Percentiles rank a stretch among this genome's conserved stretches.
phyloP scores from a whole-genome alignment of 257 asterid species.

The Solanum pinnatisectum region DNA sequence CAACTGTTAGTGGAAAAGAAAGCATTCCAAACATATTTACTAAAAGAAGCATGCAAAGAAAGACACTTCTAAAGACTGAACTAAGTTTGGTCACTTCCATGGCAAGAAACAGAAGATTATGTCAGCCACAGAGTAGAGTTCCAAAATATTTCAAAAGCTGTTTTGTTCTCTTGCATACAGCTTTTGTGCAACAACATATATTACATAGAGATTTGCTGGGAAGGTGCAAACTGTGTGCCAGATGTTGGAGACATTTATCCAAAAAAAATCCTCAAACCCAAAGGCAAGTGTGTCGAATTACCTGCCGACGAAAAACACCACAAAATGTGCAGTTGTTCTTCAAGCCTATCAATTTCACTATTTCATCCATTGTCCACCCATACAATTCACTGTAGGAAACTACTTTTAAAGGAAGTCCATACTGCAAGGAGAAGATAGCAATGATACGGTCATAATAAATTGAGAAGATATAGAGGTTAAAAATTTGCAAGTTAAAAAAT shows the following conservation, averaged over 20 bases:
- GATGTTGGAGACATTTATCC: background rate
- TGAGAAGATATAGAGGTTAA: background rate
- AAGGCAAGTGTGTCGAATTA: slow-evolving; percentile 8
- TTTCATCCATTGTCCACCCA: slow-evolving; percentile 99
- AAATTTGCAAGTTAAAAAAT: background rate
- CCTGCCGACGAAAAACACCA: slow-evolving; percentile 99
- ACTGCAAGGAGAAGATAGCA: slow-evolving; percentile 32
- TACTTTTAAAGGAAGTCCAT: slow-evolving; percentile 91
- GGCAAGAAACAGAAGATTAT: background rate
- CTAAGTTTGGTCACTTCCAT: background rate
- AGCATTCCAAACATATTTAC: background rate
- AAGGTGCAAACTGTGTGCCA: background rate
- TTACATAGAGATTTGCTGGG: background rate
- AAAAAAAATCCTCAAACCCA: background rate
- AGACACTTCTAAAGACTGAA: background rate
- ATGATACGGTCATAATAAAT: background rate
- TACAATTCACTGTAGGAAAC: slow-evolving; percentile 87
- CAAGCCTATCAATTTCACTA: slow-evolving; percentile 88
- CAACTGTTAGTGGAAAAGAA: background rate
- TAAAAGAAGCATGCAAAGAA: background rate
- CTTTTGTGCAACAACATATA: background rate
- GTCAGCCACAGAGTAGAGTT: background rate
- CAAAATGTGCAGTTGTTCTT: slow-evolving; percentile 98
- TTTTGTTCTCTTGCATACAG: background rate
- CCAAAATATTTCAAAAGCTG: background rate